Evolutionary conservation across 2,329 filamentous ascomycete genomes (phyloP).

Genomic region (Colletotrichum sp.): DNA sequence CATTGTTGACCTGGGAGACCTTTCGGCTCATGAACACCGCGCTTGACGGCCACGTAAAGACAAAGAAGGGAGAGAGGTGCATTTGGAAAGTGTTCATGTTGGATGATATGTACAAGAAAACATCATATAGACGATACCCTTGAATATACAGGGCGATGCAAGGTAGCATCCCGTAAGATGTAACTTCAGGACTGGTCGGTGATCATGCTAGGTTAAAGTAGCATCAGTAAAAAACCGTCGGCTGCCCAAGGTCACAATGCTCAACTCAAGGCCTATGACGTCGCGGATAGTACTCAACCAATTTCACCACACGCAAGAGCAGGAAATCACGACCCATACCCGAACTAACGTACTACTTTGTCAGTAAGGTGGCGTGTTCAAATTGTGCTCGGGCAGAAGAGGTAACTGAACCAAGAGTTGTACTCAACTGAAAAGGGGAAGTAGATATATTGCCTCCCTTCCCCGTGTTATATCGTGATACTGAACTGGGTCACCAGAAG

Average conservation of each 20-base stretch:
- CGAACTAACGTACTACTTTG: not conserved
- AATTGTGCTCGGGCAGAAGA: not conserved
- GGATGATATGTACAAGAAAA: not conserved
- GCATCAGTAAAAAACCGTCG: not conserved
- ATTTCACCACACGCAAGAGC: not conserved
- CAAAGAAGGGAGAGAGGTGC: not conserved
- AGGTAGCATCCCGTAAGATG: not conserved
- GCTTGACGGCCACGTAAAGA: not conserved
- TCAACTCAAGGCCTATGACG: not conserved
- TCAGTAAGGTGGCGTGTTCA: not conserved
- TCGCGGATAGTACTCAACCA: not conserved
- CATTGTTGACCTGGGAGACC: conserved; percentile 37
- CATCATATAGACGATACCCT: not conserved
- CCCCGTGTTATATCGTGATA: not conserved
- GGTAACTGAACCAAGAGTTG: not conserved
- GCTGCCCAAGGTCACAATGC: not conserved
- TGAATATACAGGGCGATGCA: not conserved
- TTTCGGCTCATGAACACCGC: conserved; percentile 8
- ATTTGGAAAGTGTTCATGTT: not conserved
- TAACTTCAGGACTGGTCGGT: not conserved
- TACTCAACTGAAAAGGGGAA: not conserved
- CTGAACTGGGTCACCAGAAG: not conserved
- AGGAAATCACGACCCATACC: not conserved
- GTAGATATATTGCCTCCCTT: not conserved
- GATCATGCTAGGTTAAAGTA: not conserved